phyloP scores from a whole-genome alignment of 164 flowering plant genomes.

The Berberis vulgaris region DNA sequence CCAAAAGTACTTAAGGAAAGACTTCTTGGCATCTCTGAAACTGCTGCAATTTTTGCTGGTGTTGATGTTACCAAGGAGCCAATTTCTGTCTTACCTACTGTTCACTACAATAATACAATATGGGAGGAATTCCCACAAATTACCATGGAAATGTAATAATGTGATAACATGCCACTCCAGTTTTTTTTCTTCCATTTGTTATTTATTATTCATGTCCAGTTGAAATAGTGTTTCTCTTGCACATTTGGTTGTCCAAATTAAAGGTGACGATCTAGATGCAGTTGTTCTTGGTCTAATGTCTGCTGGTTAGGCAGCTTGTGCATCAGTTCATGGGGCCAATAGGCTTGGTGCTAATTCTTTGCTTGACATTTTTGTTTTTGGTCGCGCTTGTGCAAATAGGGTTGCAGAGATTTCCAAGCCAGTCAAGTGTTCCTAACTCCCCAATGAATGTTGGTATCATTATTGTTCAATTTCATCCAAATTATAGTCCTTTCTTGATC shows the following conservation, averaged over 20 bases:
- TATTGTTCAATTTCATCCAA: background rate
- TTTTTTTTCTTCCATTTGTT: background rate
- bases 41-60: slow-evolving; percentile 99
- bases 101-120: slow-evolving; percentile 62
- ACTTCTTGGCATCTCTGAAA: slow-evolving; percentile 99
- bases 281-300: slow-evolving; percentile 95
- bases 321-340: slow-evolving; percentile 99
- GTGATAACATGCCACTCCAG: background rate
- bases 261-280: slow-evolving; percentile 79
- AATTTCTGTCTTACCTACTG: slow-evolving; percentile 95
- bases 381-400: slow-evolving; percentile 96
- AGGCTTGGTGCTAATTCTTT: slow-evolving; percentile 99
- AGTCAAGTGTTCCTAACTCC: slow-evolving; percentile 33
- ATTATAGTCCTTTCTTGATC: slow-evolving; percentile 7
- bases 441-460: background rate
- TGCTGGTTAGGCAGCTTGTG: slow-evolving; percentile 99
- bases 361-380: slow-evolving; percentile 97
- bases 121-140: slow-evolving; percentile 99
- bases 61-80: slow-evolving; percentile 99
- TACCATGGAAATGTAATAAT: slow-evolving; percentile 82
- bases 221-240: background rate
- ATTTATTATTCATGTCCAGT: background rate
- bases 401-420: slow-evolving; percentile 82
- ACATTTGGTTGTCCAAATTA: slow-evolving; percentile 61
- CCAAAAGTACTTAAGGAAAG: slow-evolving; percentile 99